Evolutionary conservation across 1,284 basidiomycete genomes (phyloP), one percentile per base, ranked within the genome.

Genomic region (Leucoagaricus sp.): DNA sequence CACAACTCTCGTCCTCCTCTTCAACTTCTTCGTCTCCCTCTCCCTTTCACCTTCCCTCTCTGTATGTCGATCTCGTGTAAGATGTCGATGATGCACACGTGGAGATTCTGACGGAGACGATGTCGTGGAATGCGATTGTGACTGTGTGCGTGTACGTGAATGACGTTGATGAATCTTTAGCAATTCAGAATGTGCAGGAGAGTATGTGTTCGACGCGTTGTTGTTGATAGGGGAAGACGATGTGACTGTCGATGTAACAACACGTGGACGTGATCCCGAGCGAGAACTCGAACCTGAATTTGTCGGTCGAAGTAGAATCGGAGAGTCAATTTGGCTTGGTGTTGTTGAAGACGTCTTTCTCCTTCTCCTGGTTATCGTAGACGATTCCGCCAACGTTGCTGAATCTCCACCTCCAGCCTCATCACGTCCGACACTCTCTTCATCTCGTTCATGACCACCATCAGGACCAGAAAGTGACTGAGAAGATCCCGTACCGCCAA

Each of bases 91-190:
- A 3, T 5, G 50, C 9, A 6, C 29, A 45, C 9, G 50, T 33
- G 31, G 31, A 33, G 31, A 33, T 33, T 6, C 6, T 33, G 12
- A 33, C 12, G 31, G 6, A 12, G 41, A 42, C 8, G 41, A 41
- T 8, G 41, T 5, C 41, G 19, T 25, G 23, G 41, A 25, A 23
- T 42, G 41, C 4, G 21, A 3, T 23, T 23, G 31, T 10, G 45
- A 48, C 40, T 55, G 45, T 13, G 45, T 46, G 2, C n/a, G n/a
- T n/a, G n/a, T n/a, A n/a, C n/a, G n/a, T n/a, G n/a, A n/a, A n/a
- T n/a, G n/a, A n/a, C n/a, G n/a, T n/a, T 55, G 33, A 2, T 51
- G 34, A 34, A 57, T 57, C 25, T 23, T 40, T 17, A 46, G 31
- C 10, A 46, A 19, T 19, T 57, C 42, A 2, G 42, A 47, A 13